phyloP scores from a whole-genome alignment of 2,329 filamentous ascomycete genomes.

The Thelonectria blattea region DNA sequence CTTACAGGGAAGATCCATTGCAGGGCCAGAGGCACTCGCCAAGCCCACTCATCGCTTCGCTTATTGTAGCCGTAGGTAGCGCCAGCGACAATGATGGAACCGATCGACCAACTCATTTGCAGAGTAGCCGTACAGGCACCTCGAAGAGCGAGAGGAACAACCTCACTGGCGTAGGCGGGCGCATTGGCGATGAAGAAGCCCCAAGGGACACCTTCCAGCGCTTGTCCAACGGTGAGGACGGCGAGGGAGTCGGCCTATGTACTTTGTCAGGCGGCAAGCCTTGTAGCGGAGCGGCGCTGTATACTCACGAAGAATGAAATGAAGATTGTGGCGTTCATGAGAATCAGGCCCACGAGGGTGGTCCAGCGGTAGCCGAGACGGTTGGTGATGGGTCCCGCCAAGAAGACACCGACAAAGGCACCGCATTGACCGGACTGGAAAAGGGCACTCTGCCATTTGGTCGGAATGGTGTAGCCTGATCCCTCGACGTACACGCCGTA shows the following conservation, averaged over 20 bases:
- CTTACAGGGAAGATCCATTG: constrained; percentile 61
- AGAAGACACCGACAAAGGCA: constrained; percentile 43
- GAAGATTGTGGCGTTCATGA: constrained; percentile 46
- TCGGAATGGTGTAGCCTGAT: constrained; percentile 44
- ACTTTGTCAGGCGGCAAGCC: not conserved
- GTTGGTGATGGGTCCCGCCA: constrained; percentile 44
- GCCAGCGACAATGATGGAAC: constrained; percentile 62
- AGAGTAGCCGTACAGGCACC: constrained; percentile 62
- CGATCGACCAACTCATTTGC: constrained; percentile 69
- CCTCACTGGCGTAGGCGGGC: constrained; percentile 64
- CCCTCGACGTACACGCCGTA: constrained; percentile 40
- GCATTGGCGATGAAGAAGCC: constrained; percentile 67
- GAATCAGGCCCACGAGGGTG: constrained; percentile 43
- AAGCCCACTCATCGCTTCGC: constrained; percentile 30
- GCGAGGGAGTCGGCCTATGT: constrained; percentile 40
- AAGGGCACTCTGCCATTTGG: constrained; percentile 47
- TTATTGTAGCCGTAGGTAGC: constrained; percentile 58
- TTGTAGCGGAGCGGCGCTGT: fast-evolving
- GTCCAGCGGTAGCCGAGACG: constrained; percentile 43
- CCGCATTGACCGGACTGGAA: constrained; percentile 43
- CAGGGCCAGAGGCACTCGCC: constrained; percentile 57
- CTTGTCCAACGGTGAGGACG: constrained; percentile 55
- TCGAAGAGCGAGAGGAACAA: constrained; percentile 61
- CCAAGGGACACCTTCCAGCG: constrained; percentile 64
- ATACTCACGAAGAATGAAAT: constrained; percentile 58